phyloP scores from a whole-genome alignment of 1,139 yeast genomes.

The Nakaseomyces delphensis region DNA sequence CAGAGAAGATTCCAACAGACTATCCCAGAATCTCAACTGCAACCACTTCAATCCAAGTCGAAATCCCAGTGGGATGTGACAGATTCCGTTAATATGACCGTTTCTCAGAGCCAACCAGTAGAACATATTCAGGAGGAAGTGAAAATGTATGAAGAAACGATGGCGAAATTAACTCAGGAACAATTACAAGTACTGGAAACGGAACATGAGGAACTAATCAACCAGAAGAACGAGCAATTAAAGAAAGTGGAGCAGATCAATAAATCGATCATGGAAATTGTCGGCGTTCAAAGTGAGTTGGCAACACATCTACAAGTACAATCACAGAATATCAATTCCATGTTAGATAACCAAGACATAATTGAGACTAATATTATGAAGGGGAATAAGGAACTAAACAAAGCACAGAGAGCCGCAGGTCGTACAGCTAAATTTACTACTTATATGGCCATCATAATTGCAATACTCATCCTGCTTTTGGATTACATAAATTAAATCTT shows the following conservation, averaged over 20 bases:
- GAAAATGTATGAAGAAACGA: conserved; percentile 27
- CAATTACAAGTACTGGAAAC: conserved; percentile 60
- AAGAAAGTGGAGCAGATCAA: conserved; percentile 65
- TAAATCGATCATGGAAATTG: conserved; percentile 68
- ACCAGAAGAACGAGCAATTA: conserved; percentile 55
- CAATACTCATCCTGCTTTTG: conserved; percentile 51
- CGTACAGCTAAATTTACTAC: conserved; percentile 62
- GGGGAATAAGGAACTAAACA: conserved; percentile 67
- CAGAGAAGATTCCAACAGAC: conserved; percentile 22
- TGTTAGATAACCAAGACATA: conserved; percentile 64
- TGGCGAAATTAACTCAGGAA: conserved; percentile 40
- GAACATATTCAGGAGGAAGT: conserved; percentile 31
- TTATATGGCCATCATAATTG: conserved; percentile 51
- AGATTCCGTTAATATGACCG: conserved; percentile 14
- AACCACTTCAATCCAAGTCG: conserved; percentile 10
- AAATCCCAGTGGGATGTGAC: conserved; percentile 19
- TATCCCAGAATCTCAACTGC: background rate
- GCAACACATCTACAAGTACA: conserved; percentile 69
- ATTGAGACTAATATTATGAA: conserved; percentile 57
- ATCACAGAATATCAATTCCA: conserved; percentile 57
- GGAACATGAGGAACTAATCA: conserved; percentile 64
- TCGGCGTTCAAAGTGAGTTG: conserved; percentile 69
- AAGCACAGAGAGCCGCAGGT: conserved; percentile 65
- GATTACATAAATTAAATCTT: conserved; percentile 41
- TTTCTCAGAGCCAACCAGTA: conserved; percentile 22